Evolutionary conservation across 2,329 filamentous ascomycete genomes (phyloP), one percentile per base, ranked within the genome.

Genomic region (Colletotrichum filicis): DNA sequence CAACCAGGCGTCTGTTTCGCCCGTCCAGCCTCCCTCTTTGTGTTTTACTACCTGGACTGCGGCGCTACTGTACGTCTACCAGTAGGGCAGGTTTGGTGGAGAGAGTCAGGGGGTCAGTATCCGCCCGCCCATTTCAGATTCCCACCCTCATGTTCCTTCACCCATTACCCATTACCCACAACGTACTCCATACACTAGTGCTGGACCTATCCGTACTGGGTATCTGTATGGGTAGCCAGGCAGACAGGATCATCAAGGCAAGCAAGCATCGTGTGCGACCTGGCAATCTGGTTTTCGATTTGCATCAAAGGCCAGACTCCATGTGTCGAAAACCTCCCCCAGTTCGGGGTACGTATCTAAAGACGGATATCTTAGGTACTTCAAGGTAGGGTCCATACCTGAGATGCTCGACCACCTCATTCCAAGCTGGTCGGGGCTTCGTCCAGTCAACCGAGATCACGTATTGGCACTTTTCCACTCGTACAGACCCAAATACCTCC

Each of bases 61-160:
- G 22, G 63, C 68, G 57, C 68, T 71, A 68, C 64, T 68, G 57
- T 68, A 68, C 28, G 58, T 68, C 63, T 71, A 68, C 68, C 35
- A 63, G 68, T 62, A 68, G 57, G 57, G 37, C 57, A 63, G 35
- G 46, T 26, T 71, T 68, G 57, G 68, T 62, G 68, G 68, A 68
- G 66, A 42, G 57, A 19, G 24, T 55, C 49, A 68, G 64, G 68
- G 42, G 63, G 49, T 24, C 49, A 52, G 64, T 68, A 62, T 61
- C 68, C 68, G 58, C 64, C 52, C 22, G 49, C 35, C 35, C 46
- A 68, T 63, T 68, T 68, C 28, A 71, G 58, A 68, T 68, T 58
- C 49, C 56, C 46, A 60, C 56, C 49, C 28, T 60, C 62, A 71
- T 55, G 55, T 71, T 66, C 46, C 63, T 37, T 70, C 63, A 66